These are phyloP conservation scores for Aspergillus olivimuriae DNA, from an alignment of 495 filamentous ascomycete species.

Conservation along the genomic window DNA sequence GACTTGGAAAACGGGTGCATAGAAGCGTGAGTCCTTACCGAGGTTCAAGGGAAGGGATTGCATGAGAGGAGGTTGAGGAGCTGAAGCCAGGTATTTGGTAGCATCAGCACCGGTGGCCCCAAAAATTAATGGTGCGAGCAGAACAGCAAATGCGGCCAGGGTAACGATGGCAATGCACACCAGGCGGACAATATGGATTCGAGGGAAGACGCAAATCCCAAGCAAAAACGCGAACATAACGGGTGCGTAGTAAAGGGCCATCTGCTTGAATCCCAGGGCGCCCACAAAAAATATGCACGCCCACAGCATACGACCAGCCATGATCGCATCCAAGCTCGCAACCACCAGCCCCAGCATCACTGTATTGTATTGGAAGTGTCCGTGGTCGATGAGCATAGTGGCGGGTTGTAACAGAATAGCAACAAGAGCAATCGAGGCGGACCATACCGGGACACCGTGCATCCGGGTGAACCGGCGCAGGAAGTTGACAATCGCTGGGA, in stretches of 20 bases:
- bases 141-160: constrained; percentile 60
- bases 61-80: constrained; percentile 51
- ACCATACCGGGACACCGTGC: constrained; percentile 67
- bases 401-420: constrained; percentile 90
- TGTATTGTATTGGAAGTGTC: constrained; percentile 99
- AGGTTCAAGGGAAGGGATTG: constrained; percentile 50
- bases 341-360: constrained; percentile 91
- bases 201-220: constrained; percentile 73
- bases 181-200: constrained; percentile 61
- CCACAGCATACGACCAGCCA: constrained; percentile 81
- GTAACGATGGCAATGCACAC: constrained; percentile 70
- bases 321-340: constrained; percentile 79
- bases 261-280: constrained; percentile 93
- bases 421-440: constrained; percentile 73
- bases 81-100: constrained; percentile 29
- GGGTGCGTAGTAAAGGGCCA: constrained; percentile 96
- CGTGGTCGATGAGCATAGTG: constrained; percentile 89
- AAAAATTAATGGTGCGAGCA: constrained; percentile 67
- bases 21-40: constrained; percentile 59
- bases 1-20: constrained; percentile 66
- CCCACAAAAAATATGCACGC: constrained; percentile 89
- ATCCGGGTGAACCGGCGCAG: constrained; percentile 69
- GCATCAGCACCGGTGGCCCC: constrained; percentile 39
- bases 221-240: constrained; percentile 87
- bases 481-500: constrained; percentile 80